Percentiles rank a stretch among this genome's conserved stretches.
These are phyloP conservation scores for Phaeosphaeria sp. DNA, from an alignment of 2,329 filamentous ascomycete species.

Conservation along the genomic window DNA sequence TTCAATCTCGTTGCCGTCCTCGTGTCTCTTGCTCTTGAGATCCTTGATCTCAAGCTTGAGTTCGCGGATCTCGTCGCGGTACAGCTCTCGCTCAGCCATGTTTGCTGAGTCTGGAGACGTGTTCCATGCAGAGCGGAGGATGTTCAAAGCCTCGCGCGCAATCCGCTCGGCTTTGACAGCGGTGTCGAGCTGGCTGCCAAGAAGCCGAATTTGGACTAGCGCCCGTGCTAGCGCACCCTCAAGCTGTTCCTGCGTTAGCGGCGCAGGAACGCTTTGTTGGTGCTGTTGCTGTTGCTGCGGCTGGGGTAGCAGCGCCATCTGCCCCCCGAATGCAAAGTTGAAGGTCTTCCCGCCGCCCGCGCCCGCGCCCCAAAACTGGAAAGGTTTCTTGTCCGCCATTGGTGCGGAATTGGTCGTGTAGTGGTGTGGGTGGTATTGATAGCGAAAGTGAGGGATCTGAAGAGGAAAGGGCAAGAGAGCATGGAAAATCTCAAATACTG, in stretches of 20 bases:
- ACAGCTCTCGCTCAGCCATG: neutral
- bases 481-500: neutral
- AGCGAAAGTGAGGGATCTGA: neutral
- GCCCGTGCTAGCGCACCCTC: neutral
- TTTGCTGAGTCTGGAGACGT: neutral
- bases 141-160: neutral
- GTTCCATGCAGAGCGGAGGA: neutral
- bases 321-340: too few species aligned
- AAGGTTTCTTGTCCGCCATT: neutral
- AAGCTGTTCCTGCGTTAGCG: neutral
- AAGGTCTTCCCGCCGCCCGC: neutral
- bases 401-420: neutral
- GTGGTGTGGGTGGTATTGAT: neutral
- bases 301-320: too few species aligned
- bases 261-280: too few species aligned
- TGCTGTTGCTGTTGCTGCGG: too few species aligned
- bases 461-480: neutral
- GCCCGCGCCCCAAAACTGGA: neutral
- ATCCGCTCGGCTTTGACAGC: neutral
- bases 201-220: neutral
- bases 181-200: neutral
- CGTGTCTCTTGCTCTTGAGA: neutral
- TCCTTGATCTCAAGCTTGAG: neutral
- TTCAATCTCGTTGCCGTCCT: neutral
- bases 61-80: neutral